Evolutionary conservation across 768 basidiomycete genomes (phyloP), one percentile per base, ranked within the genome.

Genomic region (Tricholoma hemisulphureum): DNA sequence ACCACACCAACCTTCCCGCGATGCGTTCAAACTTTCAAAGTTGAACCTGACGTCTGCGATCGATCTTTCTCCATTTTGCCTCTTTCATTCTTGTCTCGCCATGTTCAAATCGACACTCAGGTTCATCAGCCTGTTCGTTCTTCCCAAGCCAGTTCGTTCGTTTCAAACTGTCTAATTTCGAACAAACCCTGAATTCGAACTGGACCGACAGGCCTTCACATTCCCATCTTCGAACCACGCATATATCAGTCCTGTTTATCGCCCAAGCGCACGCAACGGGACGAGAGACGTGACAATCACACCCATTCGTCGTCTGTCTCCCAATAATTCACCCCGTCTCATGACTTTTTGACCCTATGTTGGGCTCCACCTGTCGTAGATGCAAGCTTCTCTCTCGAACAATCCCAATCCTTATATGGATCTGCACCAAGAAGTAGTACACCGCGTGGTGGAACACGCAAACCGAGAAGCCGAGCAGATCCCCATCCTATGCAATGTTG

Each of bases 91-190:
- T 18, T 11, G 3, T 5, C 23, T 16, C 24, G 52, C 37, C 53
- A 61, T 66, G 59, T 61, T 67, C 23, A 53, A 45, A 28, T 29
- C 53, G 20, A 60, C 59, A 29, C 32, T 67, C n/a, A 60, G 58
- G 46, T 58, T 63, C 35, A 37, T 67, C 32, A 56, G 51, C 24
- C 58, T 67, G 43, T 59, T 63, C 18, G 53, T 67, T 51, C 56
- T 63, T 24, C 66, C 66, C 18, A 62, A 59, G 51, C 66, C 66
- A 31, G 66, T 67, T 49, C 18, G 53, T 43, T 29, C 16, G 6
- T 23, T 8, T 20, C 51, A 10, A n/a, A 43, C 45, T 28, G 23
- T 21, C 29, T 52, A 7, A 5, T 54, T 18, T 49, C 20, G 35
- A 26, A 37, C 16, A 16, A 26, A 23, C 46, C 14, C 20, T 21